Base-by-base conservation (phyloP, 106 monocot genomes). In the Dioscorea dumetorum region DNA sequence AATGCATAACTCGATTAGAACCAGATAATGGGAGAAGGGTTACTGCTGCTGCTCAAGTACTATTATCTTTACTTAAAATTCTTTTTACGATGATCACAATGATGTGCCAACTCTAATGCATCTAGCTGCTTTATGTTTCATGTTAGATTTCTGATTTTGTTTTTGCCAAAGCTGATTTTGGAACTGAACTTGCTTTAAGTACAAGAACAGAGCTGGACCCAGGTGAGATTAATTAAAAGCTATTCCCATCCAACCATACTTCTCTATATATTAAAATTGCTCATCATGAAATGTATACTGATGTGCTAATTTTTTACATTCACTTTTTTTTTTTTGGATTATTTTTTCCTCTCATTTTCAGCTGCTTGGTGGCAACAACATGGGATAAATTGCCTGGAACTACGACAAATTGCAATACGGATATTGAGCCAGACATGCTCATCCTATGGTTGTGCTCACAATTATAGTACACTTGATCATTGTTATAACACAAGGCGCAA, bases 361-460 rank as follows among this genome's bases (percentile, higher is more conserved):
- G 82, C 79, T 70, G 68, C 79, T 60, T 87, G 87, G 87, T 87
- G 87, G 82, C 80, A 80, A 71, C 87, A 87, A 61, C 87, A 87
- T 80, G 87, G 87, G 1, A 82, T 82, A 56, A 73, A 68, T 69
- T 87, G 87, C 74, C 62, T 80, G 57, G 87, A 83, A 24, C 64
- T 87, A 35, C 87, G 81, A 61, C 65, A 64, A 57, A 82, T 87
- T 33, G 82, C 87, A 13, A 58, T 87, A 60, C 79, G 73, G 58
- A 74, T 87, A 56, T 71, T 87, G 18, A 87, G 87, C 76, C 86
- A 87, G 62, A 73, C 81, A 11, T 79, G 82, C 52, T 74, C 74
- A 33, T 86, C 72, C 33, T 62, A 62, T 69, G 64, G 67, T 33
- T 68, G 72, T 33, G 75, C 81, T 22, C 85, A 78, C 64, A 52